Evolutionary conservation across 306 rosid species (phyloP).

Genomic region (Ceratonia siliqua): DNA sequence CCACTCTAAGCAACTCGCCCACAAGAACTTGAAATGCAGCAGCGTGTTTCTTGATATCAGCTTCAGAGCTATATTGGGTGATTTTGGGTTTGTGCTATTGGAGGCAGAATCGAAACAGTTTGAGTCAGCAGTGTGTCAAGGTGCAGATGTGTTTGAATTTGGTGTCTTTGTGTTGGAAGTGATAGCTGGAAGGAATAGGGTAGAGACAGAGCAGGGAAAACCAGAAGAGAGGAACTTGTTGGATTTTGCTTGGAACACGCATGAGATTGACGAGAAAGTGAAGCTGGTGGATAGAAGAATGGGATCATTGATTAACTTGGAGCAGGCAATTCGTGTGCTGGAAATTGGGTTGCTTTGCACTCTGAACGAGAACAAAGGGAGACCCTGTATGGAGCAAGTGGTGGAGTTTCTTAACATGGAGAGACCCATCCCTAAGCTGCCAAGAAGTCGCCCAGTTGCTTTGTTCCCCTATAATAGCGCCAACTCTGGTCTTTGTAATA

Average conservation of each 20-base stretch:
- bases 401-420: constrained; percentile 59
- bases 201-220: constrained; percentile 37
- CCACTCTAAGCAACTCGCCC: constrained; percentile 41
- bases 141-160: constrained; percentile 72
- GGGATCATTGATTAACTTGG: constrained; percentile 62
- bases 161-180: constrained; percentile 78
- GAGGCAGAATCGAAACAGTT: constrained; percentile 62
- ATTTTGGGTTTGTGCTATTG: constrained; percentile 63
- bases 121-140: constrained; percentile 55
- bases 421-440: constrained; percentile 63
- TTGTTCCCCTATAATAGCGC: constrained; percentile 71
- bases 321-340: constrained; percentile 60
- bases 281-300: constrained; percentile 64
- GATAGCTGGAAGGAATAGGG: constrained; percentile 61
- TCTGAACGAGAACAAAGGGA: constrained; percentile 63
- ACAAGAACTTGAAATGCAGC: constrained; percentile 73
- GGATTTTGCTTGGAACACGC: constrained; percentile 74
- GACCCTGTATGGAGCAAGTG: constrained; percentile 76
- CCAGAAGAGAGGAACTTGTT: constrained; percentile 54
- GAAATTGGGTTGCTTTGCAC: constrained; percentile 83
- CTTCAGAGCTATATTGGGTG: constrained; percentile 69
- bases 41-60: constrained; percentile 77
- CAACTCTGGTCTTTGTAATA: constrained; percentile 62
- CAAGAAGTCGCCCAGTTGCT: constrained; percentile 63
- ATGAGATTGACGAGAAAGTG: constrained; percentile 51